phyloP scores from a whole-genome alignment of 108 stramenopile genomes.

The Fistulifera solaris region DNA sequence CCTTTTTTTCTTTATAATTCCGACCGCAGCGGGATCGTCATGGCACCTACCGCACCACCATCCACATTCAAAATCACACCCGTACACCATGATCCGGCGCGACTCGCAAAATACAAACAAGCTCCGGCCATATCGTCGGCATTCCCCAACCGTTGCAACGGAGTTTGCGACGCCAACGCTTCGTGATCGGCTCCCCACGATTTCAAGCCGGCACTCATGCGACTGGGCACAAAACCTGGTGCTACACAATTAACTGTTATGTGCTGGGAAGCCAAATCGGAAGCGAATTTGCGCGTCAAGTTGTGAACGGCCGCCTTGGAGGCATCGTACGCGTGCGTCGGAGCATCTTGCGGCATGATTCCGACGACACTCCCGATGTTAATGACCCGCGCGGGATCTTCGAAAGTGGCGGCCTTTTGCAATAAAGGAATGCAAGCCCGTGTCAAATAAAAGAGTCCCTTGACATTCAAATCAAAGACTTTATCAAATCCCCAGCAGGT shows the following conservation, averaged over 20 bases:
- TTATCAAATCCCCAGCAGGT: constrained; percentile 94
- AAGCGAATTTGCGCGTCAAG: constrained; percentile 80
- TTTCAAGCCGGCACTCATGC: constrained; percentile 76
- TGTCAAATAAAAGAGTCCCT: constrained; percentile 85
- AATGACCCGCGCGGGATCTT: constrained; percentile 82
- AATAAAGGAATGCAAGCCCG: constrained; percentile 80
- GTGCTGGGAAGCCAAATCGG: constrained; percentile 70
- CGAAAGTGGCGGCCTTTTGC: constrained; percentile 32
- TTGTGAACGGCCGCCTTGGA: constrained; percentile 89
- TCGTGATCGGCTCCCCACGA: constrained; percentile 37
- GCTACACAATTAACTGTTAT: constrained; percentile 90
- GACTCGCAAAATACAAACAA: constrained; percentile 66
- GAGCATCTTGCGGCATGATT: constrained; percentile 74
- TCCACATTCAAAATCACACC: constrained; percentile 84
- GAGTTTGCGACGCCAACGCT: constrained; percentile 29
- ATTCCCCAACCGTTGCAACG: constrained; percentile 76
- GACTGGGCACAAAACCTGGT: constrained; percentile 79
- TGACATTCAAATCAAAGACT: constrained; percentile 88
- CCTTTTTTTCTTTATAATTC: constrained; percentile 28
- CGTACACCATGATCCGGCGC: constrained; percentile 80
- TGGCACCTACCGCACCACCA: constrained; percentile 78
- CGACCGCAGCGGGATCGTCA: constrained; percentile 59
- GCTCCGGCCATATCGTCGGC: constrained; percentile 90
- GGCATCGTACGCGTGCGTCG: constrained; percentile 91
- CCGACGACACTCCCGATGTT: constrained; percentile 91